Percentiles rank a stretch among this genome's conserved stretches.
Conservation (phyloP, 2,329 filamentous ascomycete genomes). For the Ascochyta fabae region DNA sequence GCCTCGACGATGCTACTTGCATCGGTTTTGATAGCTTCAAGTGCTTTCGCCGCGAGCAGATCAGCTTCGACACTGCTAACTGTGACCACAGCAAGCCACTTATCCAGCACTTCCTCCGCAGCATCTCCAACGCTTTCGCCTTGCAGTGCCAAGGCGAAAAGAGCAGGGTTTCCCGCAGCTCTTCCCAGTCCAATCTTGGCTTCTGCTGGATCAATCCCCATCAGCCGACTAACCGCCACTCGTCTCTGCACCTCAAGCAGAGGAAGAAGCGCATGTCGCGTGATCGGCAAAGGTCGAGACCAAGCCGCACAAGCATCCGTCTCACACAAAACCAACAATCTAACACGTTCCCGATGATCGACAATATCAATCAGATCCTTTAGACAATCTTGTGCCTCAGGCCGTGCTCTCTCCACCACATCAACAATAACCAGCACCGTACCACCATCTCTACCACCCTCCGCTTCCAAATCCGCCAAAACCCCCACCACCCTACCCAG, state of each 20-base stretch:
- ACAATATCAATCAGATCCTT: neutral
- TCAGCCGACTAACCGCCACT: neutral
- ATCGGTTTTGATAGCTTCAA: neutral
- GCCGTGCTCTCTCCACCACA: neutral
- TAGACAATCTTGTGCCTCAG: neutral
- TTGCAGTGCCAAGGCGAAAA: neutral
- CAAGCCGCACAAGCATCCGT: neutral
- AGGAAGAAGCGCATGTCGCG: neutral
- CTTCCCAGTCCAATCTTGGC: neutral
- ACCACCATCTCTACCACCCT: neutral
- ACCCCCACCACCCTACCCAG: neutral
- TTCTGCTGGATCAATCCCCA: neutral
- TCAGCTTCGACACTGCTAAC: neutral
- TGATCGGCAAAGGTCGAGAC: neutral
- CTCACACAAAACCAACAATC: neutral
- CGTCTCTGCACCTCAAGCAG: neutral
- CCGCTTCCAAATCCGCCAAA: neutral
- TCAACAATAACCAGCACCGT: neutral
- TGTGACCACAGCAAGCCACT: neutral
- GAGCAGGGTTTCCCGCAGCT: neutral
- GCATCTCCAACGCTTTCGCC: neutral
- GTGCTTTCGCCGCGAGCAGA: neutral
- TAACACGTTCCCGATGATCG: neutral
- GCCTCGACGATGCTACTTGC: neutral
- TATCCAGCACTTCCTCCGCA: neutral